Evolutionary conservation across 306 rosid genomes (phyloP), one percentile per base, ranked within the genome.

Genomic region (Cicer pinnatifidum): DNA sequence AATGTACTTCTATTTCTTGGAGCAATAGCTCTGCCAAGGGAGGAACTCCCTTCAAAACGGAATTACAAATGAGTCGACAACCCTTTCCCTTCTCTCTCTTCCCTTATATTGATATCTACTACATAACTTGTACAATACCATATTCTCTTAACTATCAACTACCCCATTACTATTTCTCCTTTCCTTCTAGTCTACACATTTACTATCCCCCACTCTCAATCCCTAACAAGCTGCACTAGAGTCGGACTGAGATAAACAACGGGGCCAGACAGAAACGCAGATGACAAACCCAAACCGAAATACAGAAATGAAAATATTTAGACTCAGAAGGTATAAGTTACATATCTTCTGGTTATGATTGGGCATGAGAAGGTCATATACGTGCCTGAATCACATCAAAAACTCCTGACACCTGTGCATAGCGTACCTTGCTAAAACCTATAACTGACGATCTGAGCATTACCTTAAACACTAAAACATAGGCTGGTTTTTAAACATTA

Each of bases 391-490:
- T 37, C 47, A 39, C 68, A 38, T 16, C 47, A 37, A 62, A 62
- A 62, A 62, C 28, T 37, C 47, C 6, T 39, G 23, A 62, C 9
- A 62, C 13, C 28, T 62, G 39, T 39, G 46, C 6, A 19, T 51
- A 7, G 3, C 1, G 37, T 19, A 2, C 20, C 50, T 41, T 11
- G 65, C 52, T 10, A 53, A 70, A 40, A 39, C 51, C 16, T 53
- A 54, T 38, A 38, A 71, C 38, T 35, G 28, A 57, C 40, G 28
- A 6, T 28, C 28, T 58, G 15, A 69, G 48, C 11, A 44, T 51
- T 51, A 38, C 37, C 46, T 70, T 70, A 23, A 53, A 54, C 39
- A 11, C 40, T 58, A 20, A 58, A 58, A 58, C 65, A 71, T 9
- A 1, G 41, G 66, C 20, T 28, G 8, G 43, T 59, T 59, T 59